Conservation (phyloP, 169 alveolate genomes). For the Plasmodium vivax region DNA sequence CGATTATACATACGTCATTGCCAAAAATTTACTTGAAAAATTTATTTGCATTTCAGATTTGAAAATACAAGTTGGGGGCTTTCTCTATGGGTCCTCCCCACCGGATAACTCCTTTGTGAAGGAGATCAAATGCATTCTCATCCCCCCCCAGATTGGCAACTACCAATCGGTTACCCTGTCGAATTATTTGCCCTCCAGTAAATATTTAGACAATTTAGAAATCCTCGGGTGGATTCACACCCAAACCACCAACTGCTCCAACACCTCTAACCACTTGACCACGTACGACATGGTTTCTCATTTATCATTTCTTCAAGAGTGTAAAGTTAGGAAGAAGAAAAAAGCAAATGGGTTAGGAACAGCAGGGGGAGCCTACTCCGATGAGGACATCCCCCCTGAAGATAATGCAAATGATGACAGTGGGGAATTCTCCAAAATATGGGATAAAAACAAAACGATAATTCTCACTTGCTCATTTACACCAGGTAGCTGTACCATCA, state of each 20-base stretch:
- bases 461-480: constrained; percentile 93
- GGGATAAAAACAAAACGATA: constrained; percentile 70
- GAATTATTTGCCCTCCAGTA: constrained; percentile 93
- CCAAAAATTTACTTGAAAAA: constrained; percentile 97
- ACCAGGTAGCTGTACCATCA: constrained; percentile 97
- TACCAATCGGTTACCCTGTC: constrained; percentile 94
- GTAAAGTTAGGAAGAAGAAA: constrained; percentile 15
- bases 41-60: constrained; percentile 98
- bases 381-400: not conserved
- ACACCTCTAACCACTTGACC: constrained; percentile 84
- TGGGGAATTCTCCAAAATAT: constrained; percentile 23
- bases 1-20: constrained; percentile 94
- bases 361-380: not conserved
- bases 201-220: constrained; percentile 93
- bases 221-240: constrained; percentile 99
- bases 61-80: constrained; percentile 98
- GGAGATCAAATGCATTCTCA: constrained; percentile 95
- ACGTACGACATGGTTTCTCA: constrained; percentile 77
- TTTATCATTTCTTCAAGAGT: constrained; percentile 65
- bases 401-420: constrained; percentile 14
- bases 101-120: constrained; percentile 85
- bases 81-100: constrained; percentile 92
- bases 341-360: not conserved
- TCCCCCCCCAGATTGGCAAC: constrained; percentile 98
- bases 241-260: constrained; percentile 90